These are phyloP conservation scores for Collybia sp. DNA, from an alignment of 768 basidiomycete genomes.

Conservation along the genomic window DNA sequence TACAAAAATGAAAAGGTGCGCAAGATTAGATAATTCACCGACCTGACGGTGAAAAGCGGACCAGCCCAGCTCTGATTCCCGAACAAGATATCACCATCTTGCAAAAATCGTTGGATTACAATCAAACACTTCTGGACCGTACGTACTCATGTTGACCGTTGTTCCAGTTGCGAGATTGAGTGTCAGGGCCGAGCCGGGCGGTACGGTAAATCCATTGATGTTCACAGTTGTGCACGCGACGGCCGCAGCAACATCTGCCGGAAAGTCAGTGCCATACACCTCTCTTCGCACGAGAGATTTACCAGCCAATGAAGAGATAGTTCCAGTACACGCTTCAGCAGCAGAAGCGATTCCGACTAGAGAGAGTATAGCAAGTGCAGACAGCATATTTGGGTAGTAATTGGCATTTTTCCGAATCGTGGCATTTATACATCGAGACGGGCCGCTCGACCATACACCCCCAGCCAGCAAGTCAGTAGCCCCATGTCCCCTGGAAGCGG, in stretches of 20 bases:
- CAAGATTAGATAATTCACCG: constrained; percentile 3
- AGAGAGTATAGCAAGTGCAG: constrained; percentile 4
- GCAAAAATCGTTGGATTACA: background rate
- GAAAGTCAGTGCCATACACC: background rate
- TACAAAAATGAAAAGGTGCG: background rate
- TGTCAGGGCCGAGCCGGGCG: constrained; percentile 45
- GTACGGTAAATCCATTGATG: constrained; percentile 52
- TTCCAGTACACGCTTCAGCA: constrained; percentile 38
- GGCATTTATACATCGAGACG: background rate
- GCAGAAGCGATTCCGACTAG: constrained; percentile 11
- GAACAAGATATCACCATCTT: constrained; percentile 57
- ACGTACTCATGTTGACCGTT: constrained; percentile 55
- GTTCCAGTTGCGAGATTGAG: constrained; percentile 42
- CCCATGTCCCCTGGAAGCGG: too few relatives aligned
- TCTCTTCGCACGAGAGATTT: constrained; percentile 2
- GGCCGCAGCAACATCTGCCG: constrained; percentile 42
- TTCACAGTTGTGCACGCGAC: constrained; percentile 54
- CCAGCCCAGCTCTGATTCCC: constrained; percentile 48
- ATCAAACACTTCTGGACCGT: background rate
- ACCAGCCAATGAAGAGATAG: constrained; percentile 45
- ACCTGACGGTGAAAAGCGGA: constrained; percentile 51
- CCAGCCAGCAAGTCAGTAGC: too few relatives aligned
- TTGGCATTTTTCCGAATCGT: background rate
- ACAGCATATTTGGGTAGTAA: background rate
- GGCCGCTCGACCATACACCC: too few relatives aligned